Evolutionary conservation across 2,329 filamentous ascomycete species (phyloP).

Genomic region (Tothia fuscella): DNA sequence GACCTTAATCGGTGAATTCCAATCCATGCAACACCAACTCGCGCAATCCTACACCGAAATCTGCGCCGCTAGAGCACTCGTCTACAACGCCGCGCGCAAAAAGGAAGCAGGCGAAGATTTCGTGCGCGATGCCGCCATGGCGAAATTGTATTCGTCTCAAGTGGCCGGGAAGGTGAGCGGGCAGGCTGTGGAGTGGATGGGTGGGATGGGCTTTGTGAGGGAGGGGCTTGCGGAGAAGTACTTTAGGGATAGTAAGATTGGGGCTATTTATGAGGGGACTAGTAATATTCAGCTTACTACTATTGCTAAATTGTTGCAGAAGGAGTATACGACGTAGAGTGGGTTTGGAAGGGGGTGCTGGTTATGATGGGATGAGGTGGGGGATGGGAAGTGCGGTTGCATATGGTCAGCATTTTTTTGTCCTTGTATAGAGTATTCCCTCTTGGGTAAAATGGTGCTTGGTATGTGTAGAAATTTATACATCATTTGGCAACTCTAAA

Average conservation of each 20-base stretch:
- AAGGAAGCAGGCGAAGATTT: constrained; percentile 97
- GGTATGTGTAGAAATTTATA: no score
- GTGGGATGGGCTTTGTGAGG: constrained; percentile 95
- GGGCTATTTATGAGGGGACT: constrained; percentile 91
- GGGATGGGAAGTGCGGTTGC: no score
- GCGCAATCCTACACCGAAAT: constrained; percentile 95
- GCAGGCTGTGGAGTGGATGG: constrained; percentile 96
- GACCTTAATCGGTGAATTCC: constrained; percentile 85
- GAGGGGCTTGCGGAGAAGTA: constrained; percentile 97
- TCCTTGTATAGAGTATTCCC: no score
- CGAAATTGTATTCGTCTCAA: constrained; percentile 88
- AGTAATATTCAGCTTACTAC: constrained; percentile 63
- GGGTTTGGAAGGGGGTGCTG: no score
- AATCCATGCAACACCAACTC: constrained; percentile 98
- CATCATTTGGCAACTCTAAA: no score
- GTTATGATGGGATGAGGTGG: no score
- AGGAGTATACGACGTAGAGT: constrained; percentile 50
- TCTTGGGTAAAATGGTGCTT: no score
- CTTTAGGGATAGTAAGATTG: constrained; percentile 96
- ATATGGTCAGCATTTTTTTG: no score
- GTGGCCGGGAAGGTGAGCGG: constrained; percentile 79
- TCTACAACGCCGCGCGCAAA: constrained; percentile 93
- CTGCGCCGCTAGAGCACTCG: constrained; percentile 74
- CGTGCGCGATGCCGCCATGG: constrained; percentile 93
- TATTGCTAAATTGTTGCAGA: constrained; percentile 59